Evolutionary conservation across 2,329 filamentous ascomycete genomes (phyloP), one percentile per base, ranked within the genome.

Genomic region (Trichoderma sp.): DNA sequence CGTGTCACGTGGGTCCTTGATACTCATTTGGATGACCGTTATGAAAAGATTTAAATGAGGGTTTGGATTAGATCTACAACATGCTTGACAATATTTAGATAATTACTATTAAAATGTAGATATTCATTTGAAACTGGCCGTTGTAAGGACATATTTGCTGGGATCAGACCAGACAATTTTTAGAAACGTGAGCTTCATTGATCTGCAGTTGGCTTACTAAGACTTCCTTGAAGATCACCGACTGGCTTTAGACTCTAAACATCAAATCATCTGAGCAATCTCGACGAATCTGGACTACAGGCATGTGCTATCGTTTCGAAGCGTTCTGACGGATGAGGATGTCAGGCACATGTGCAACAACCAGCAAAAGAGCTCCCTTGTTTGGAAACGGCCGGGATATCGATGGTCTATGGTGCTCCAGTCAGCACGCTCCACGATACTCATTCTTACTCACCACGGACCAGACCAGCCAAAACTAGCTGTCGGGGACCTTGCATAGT

Each of bases 401-500:
- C 21, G 38, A 8, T 18, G 18, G 38, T 45, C 6, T 8, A 18
- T 16, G 24, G 1, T 33, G 35, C 24, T 35, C 56, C 12, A 33
- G 56, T 50, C 68, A 63, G 68, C 56, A 35, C 21, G 50, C 66
- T 69, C 31, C 31, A 59, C 66, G 68, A 63, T 50, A 27, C 56
- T 41, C 18, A 45, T 59, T n/a, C 33, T 29, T 38, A n/a, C 21
- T 50, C 45, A 45, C 50, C 65, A 56, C 27, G 27, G 27, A 27
- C 27, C 65, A 56, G 68, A 38, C 35, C 35, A 50, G 53, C 53
- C 56, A 71, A 41, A 45, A 45, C 50, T 56, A 60, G 41, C 45
- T 21, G 67, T 63, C 33, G 38, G 67, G 68, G 59, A 71, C 68
- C 68, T 71, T 71, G 68, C 68, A 71, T 71, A 33, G 56, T 71